A percentile compares a stretch with the other conserved stretches of the same genome.
phyloP scores from a whole-genome alignment of 371 early-diverging fungal species.

The Smittium culicis region DNA sequence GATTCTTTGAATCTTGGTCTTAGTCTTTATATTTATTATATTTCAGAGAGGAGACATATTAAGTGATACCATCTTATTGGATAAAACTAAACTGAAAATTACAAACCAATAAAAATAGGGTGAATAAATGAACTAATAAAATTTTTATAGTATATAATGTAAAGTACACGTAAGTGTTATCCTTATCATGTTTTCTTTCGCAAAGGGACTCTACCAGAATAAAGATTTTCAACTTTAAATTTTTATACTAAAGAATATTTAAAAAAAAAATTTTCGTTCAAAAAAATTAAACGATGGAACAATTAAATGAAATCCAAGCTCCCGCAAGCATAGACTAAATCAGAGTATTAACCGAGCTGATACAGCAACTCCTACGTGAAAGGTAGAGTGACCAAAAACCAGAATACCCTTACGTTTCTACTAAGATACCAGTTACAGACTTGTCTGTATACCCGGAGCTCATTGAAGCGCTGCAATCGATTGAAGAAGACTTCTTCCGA shows the following conservation, averaged over 20 bases:
- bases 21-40: background rate
- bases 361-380: background rate
- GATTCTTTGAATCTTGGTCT: too few relatives aligned
- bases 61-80: background rate
- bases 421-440: background rate
- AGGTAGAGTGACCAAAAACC: background rate
- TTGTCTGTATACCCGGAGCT: background rate
- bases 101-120: background rate
- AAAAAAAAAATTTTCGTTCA: background rate
- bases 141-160: background rate
- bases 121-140: background rate
- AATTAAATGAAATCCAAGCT: too few relatives aligned
- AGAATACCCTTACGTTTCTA: background rate
- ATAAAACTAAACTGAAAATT: background rate
- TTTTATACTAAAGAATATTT: too few relatives aligned
- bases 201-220: background rate
- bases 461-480: background rate
- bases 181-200: background rate
- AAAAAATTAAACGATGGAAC: background rate
- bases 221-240: background rate
- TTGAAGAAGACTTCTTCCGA: conserved; percentile 5
- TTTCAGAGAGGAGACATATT: background rate
- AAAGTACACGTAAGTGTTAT: background rate
- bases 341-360: background rate
- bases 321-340: background rate